Evolutionary conservation across 2,329 filamentous ascomycete species (phyloP), one percentile per base, ranked within the genome.

Genomic region (Fusarium irregulare): DNA sequence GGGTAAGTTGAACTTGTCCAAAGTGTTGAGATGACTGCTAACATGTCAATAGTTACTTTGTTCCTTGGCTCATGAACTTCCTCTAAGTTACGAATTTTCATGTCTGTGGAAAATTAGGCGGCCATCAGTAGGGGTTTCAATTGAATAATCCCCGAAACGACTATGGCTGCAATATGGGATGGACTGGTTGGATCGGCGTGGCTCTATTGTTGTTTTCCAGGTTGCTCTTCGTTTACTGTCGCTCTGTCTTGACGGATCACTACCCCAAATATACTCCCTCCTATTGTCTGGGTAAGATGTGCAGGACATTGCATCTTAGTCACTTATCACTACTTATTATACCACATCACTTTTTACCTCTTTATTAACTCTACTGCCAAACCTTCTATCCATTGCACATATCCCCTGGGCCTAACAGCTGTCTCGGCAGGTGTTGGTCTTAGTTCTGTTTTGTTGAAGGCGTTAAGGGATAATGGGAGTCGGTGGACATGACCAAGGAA

Each of bases 1-100:
- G 94, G 94, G 96, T 98, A 88, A 84, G 94, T 91, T 25, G 11
- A 60, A 40, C 18, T 2, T 18, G 10, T 48, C 12, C 6, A 6
- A 7, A 18, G 11, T 25, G 21, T 28, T 14, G 16, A 25, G 10
- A 40, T 10, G 2, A 34, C 10, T 50, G 51, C 71, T 78, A 73
- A 74, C 68, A 13, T 48, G 21, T 23, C 30, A 3, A 42, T 60
- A 83, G 81, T 63, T 85, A 84, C 32, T 76, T 86, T 55, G 83
- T 85, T 60, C 84, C 85, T 37, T 86, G 84, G 78, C 81, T 86
- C 66, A 84, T 84, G 78, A 84, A 84, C 74, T 81, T 85, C 68
- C 80, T 86, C 70, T 86, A 80, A 78, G 63, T 66, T 65, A 71
- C 62, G 66, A 70, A 63, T 66, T 72, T 57, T 66, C 71, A 73